These are phyloP conservation scores for Skeletonema grethae DNA, from an alignment of 108 stramenopile species.

Conservation along the genomic window DNA sequence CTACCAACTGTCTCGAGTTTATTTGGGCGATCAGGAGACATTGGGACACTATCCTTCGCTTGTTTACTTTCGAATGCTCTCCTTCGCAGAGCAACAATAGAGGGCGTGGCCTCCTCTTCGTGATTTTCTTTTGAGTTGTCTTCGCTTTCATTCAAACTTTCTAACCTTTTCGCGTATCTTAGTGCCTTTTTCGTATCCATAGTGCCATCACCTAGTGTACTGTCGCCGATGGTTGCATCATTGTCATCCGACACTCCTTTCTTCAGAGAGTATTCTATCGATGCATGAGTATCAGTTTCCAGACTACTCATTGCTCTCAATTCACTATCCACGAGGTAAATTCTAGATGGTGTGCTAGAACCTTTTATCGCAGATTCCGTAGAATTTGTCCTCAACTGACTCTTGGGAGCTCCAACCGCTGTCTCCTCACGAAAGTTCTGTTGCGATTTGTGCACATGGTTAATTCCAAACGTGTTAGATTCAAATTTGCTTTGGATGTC, in stretches of 20 bases:
- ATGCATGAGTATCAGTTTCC: slow-evolving; percentile 18
- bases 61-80: slow-evolving; percentile 30
- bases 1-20: no score
- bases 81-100: slow-evolving; percentile 27
- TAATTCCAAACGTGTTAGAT: neutral
- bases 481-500: slow-evolving; percentile 29
- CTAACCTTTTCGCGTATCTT: slow-evolving; percentile 23
- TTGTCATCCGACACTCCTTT: slow-evolving; percentile 10
- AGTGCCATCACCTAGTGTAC: slow-evolving; percentile 24
- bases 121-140: neutral
- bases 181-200: slow-evolving; percentile 31
- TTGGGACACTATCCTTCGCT: neutral
- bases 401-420: neutral
- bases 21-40: no score
- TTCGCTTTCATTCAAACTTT: slow-evolving; percentile 4
- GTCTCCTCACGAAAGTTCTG: neutral
- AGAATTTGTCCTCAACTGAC: neutral
- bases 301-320: slow-evolving; percentile 26
- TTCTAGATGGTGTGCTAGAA: neutral
- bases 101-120: slow-evolving; percentile 17
- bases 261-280: slow-evolving; percentile 13
- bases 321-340: slow-evolving; percentile 19
- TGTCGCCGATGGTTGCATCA: slow-evolving; percentile 14
- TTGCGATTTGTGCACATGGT: neutral
- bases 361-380: neutral